These are phyloP conservation scores for Gyrodon lividus DNA, from an alignment of 768 basidiomycete genomes.

Conservation along the genomic window DNA sequence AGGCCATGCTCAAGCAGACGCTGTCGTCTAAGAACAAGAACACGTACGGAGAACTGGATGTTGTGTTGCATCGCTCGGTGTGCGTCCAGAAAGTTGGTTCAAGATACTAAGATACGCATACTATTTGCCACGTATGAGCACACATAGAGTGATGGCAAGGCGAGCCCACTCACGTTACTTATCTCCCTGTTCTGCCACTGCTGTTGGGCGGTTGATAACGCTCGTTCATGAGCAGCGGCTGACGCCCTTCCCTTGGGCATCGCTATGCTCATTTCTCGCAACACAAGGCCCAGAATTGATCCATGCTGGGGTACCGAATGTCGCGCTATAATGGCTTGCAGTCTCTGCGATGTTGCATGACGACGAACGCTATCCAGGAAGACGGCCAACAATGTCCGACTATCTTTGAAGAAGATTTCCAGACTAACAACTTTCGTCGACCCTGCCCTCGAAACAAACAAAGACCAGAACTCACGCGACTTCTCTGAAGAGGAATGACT, in stretches of 20 bases:
- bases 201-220: constrained; percentile 67
- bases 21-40: background rate
- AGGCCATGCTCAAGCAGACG: background rate
- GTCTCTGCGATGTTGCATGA: constrained; percentile 53
- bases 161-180: constrained; percentile 65
- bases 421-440: constrained; percentile 45
- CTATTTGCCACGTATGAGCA: constrained; percentile 36
- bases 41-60: constrained; percentile 86
- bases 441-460: background rate
- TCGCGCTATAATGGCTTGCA: constrained; percentile 48
- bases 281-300: constrained; percentile 46
- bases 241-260: constrained; percentile 18
- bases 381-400: constrained; percentile 80
- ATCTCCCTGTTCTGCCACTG: constrained; percentile 91
- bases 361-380: constrained; percentile 71
- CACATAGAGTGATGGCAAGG: background rate
- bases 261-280: constrained; percentile 37
- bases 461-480: constrained; percentile 65
- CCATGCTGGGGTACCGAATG: constrained; percentile 35
- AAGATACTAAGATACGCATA: constrained; percentile 87
- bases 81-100: constrained; percentile 90
- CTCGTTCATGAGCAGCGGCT: constrained; percentile 29
- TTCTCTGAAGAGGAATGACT: constrained; percentile 86
- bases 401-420: constrained; percentile 92
- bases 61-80: constrained; percentile 92